A percentile compares a stretch with the other conserved stretches of the same genome.
phyloP scores from a whole-genome alignment of 2,329 filamentous ascomycete species.

The Stagonosporopsis cucurbitacearum region DNA sequence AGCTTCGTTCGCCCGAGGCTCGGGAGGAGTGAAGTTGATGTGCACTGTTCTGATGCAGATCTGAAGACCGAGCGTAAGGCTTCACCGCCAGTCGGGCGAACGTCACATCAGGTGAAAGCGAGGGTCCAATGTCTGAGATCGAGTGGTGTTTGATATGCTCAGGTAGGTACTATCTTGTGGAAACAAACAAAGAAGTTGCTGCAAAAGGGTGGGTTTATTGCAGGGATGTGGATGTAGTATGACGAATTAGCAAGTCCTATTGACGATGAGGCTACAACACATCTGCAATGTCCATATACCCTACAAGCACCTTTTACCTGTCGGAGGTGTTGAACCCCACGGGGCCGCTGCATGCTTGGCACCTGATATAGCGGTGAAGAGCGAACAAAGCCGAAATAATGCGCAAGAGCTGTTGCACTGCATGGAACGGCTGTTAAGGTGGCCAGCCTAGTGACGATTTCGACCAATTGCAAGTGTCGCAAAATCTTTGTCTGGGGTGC shows the following conservation, averaged over 20 bases:
- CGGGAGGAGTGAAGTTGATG: neutral
- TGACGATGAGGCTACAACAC: conserved; percentile 12
- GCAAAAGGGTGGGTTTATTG: neutral
- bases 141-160: neutral
- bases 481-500: conserved; percentile 5
- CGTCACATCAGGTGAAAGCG: neutral
- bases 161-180: neutral
- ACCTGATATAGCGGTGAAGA: conserved; percentile 31
- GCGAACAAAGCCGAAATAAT: conserved; percentile 32
- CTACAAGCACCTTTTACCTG: conserved; percentile 1
- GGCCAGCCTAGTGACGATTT: neutral
- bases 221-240: conserved; percentile 7
- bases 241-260: conserved; percentile 5
- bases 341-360: conserved; percentile 21
- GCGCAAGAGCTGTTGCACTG: conserved; percentile 22
- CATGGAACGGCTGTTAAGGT: conserved; percentile 13
- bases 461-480: neutral
- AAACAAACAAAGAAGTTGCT: neutral
- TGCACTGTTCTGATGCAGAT: neutral
- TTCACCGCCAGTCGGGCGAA: conserved; percentile 18
- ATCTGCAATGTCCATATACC: conserved; percentile 2
- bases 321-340: conserved; percentile 17
- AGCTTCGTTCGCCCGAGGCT: conserved; percentile 1
- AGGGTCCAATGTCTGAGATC: neutral
- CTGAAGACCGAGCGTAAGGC: conserved; percentile 5